phyloP scores from a whole-genome alignment of 164 flowering plant species.

The Annona cherimola region DNA sequence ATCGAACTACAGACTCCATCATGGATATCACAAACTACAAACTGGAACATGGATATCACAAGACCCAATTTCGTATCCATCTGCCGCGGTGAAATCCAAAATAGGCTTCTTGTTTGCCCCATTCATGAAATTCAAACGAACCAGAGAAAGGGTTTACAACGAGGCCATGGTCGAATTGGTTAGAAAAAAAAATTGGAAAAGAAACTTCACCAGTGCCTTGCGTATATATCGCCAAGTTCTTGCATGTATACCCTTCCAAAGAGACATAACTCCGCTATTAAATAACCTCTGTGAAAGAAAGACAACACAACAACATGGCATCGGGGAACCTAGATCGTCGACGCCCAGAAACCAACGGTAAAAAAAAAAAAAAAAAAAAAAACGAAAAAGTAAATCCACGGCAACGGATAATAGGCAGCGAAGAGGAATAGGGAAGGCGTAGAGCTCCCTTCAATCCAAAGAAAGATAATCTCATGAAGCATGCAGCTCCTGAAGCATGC shows the following conservation, averaged over 20 bases:
- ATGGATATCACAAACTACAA: too few species aligned
- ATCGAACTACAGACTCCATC: too few species aligned
- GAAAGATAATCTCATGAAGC: slow-evolving; percentile 19
- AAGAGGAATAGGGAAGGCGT: slow-evolving; percentile 4
- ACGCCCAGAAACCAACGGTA: too few species aligned
- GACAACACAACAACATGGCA: background rate
- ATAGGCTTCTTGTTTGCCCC: too few species aligned
- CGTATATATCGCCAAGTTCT: background rate
- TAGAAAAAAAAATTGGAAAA: background rate
- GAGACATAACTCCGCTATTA: background rate
- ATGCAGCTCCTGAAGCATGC: slow-evolving; percentile 34
- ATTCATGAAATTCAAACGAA: too few species aligned
- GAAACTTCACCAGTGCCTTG: too few species aligned
- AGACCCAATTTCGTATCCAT: too few species aligned
- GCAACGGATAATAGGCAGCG: background rate
- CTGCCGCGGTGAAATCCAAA: too few species aligned
- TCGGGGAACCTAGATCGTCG: background rate
- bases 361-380: too few species aligned
- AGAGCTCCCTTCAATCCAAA: slow-evolving; percentile 49
- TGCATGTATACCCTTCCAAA: background rate
- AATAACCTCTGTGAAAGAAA: background rate
- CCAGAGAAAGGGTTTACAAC: too few species aligned
- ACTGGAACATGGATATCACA: too few species aligned
- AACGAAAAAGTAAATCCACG: background rate
- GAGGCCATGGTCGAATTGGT: too few species aligned